A percentile compares a stretch with the other conserved stretches of the same genome.
Evolutionary conservation across 169 alveolate species (phyloP).

Genomic region (Condylostoma magnum): DNA sequence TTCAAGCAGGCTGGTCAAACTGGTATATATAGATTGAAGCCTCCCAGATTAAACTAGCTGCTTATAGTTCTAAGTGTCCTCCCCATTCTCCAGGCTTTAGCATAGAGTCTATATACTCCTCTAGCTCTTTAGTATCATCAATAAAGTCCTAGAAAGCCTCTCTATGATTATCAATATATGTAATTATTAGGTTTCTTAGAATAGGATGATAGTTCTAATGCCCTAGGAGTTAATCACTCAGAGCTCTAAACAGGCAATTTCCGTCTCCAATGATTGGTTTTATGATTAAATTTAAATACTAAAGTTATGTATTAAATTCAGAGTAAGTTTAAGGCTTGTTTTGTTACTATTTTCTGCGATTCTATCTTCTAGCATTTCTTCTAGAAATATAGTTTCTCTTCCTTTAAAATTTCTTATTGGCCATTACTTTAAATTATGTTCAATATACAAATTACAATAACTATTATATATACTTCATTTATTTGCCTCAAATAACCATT

Average conservation of each 20-base stretch:
- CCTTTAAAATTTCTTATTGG: no score
- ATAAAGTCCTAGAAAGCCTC: constrained; percentile 61
- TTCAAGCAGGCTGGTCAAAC: constrained; percentile 57
- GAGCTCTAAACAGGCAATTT: constrained; percentile 75
- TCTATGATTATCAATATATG: constrained; percentile 49
- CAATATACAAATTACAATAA: no score
- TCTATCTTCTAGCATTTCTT: no score
- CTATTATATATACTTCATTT: no score
- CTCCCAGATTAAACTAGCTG: constrained; percentile 28
- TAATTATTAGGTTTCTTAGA: constrained; percentile 58
- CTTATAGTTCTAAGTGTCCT: constrained; percentile 77
- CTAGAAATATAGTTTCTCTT: no score
- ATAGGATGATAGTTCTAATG: constrained; percentile 46
- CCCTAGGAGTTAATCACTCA: constrained; percentile 68
- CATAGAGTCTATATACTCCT: constrained; percentile 60
- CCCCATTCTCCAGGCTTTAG: constrained; percentile 72
- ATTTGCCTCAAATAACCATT: no score
- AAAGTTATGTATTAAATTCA: no score
- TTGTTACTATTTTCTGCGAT: no score
- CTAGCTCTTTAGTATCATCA: constrained; percentile 76
- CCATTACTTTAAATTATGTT: no score
- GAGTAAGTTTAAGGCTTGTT: no score
- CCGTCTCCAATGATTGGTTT: constrained; percentile 67
- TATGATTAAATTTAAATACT: background rate
- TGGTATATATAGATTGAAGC: constrained; percentile 54